phyloP scores from a whole-genome alignment of 2,329 filamentous ascomycete species.

The Claviceps citrina region DNA sequence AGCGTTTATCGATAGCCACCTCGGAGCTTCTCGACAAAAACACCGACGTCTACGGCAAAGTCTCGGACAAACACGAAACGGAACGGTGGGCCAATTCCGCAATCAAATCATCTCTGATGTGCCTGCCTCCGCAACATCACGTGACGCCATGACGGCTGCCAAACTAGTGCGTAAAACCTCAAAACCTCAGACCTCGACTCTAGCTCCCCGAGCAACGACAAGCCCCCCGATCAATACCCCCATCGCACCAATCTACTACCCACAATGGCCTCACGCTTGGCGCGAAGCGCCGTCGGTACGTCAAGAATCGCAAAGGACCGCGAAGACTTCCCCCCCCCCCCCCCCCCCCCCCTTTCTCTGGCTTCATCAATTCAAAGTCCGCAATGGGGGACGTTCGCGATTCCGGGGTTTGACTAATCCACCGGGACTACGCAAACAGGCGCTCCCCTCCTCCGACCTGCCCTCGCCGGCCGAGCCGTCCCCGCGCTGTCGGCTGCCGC shows the following conservation, averaged over 20 bases:
- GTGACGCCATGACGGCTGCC: conserved; percentile 22
- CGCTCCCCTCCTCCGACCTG: conserved; percentile 79
- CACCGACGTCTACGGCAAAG: conserved; percentile 4
- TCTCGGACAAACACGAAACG: conserved; percentile 14
- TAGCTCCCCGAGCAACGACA: conserved; percentile 30
- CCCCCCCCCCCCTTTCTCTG: not conserved
- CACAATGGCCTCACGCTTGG: conserved; percentile 96
- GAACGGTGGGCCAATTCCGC: no score
- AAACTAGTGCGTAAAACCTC: conserved; percentile 35
- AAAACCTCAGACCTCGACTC: conserved; percentile 29
- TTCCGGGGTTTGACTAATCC: not conserved
- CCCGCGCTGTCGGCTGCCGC: conserved; percentile 59
- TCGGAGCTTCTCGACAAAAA: no score
- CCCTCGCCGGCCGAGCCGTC: conserved; percentile 57
- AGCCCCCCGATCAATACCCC: conserved; percentile 31
- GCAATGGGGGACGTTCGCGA: not conserved
- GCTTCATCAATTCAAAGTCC: conserved; percentile 15
- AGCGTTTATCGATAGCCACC: not conserved
- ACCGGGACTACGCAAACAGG: conserved; percentile 35
- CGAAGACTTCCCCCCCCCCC: not conserved
- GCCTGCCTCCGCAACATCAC: conserved; percentile 16
- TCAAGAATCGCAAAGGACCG: conserved; percentile 14
- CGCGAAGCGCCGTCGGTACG: conserved; percentile 88
- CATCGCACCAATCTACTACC: conserved; percentile 39
- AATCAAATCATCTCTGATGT: no score